phyloP scores from a whole-genome alignment of 2,329 filamentous ascomycete species.

The Microdochium bolleyi region DNA sequence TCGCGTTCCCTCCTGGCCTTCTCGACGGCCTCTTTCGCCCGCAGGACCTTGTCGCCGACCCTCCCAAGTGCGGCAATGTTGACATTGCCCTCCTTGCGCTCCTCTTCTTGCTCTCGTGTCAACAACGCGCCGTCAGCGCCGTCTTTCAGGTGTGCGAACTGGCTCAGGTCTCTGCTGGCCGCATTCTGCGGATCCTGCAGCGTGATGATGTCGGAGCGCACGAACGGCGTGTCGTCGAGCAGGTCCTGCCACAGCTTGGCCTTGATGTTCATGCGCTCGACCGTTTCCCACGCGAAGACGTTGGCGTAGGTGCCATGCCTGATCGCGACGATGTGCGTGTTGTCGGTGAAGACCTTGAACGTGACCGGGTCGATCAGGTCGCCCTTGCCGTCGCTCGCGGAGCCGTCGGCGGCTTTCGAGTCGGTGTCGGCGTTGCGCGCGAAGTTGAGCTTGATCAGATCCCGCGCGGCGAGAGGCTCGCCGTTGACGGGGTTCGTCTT shows the following conservation, averaged over 20 bases:
- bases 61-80: conserved; percentile 76
- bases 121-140: conserved; percentile 57
- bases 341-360: conserved; percentile 96
- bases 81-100: conserved; percentile 59
- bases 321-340: conserved; percentile 91
- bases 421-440: conserved; percentile 74
- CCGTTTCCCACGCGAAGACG: conserved; percentile 92
- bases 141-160: conserved; percentile 84
- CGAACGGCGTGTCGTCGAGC: conserved; percentile 79
- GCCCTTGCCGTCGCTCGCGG: conserved; percentile 45
- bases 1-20: conserved; percentile 72
- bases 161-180: conserved; percentile 70
- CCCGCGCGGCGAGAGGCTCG: conserved; percentile 65
- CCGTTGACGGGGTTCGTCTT: conserved; percentile 87
- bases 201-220: conserved; percentile 87
- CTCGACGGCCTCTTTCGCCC: conserved; percentile 89
- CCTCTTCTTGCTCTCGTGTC: conserved; percentile 62
- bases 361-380: conserved; percentile 96
- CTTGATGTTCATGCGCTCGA: conserved; percentile 93
- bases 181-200: conserved; percentile 93
- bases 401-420: conserved; percentile 32
- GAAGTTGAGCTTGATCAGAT: conserved; percentile 87
- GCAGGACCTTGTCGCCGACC: conserved; percentile 72
- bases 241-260: conserved; percentile 92
- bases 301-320: conserved; percentile 77